Conservation (phyloP, 768 basidiomycete genomes). For the Neoboletus subvelutipes region DNA sequence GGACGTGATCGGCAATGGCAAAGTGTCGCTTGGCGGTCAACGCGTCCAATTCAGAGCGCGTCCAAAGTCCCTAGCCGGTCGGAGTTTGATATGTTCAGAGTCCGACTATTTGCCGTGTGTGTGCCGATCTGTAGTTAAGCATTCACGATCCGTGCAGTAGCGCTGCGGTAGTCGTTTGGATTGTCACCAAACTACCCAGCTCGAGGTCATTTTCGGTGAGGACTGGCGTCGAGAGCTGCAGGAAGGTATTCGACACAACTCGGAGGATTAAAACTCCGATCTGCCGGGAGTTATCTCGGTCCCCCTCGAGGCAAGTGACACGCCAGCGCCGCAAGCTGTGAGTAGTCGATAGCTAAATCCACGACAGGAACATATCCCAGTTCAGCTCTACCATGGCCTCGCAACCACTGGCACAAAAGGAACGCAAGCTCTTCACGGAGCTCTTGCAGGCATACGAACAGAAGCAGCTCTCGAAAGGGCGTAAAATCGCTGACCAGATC, state of each 20-base stretch:
- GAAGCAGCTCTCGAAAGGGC: slow-evolving; percentile 83
- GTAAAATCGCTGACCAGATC: slow-evolving; percentile 89
- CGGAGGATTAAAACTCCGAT: not conserved
- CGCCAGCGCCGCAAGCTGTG: not conserved
- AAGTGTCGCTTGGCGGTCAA: slow-evolving; percentile 6
- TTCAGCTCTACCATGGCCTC: slow-evolving; percentile 19
- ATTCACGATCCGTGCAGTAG: not conserved
- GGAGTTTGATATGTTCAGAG: slow-evolving; percentile 1
- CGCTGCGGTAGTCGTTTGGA: not conserved
- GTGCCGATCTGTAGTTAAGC: not conserved
- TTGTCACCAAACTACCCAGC: no score
- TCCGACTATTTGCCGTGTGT: not conserved
- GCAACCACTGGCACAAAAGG: slow-evolving; percentile 67
- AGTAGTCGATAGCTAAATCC: not conserved
- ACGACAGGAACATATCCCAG: not conserved
- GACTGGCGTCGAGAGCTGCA: not conserved
- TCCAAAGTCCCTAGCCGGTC: not conserved
- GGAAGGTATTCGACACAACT: not conserved
- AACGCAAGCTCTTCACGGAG: slow-evolving; percentile 82
- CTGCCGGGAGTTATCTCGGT: not conserved
- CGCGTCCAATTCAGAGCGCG: slow-evolving; percentile 18
- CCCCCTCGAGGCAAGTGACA: not conserved
- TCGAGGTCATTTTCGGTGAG: not conserved
- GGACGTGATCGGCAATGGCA: slow-evolving; percentile 3
- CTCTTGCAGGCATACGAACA: slow-evolving; percentile 86